Conservation (phyloP, 495 filamentous ascomycete genomes). For the Haplographium delicatum region DNA sequence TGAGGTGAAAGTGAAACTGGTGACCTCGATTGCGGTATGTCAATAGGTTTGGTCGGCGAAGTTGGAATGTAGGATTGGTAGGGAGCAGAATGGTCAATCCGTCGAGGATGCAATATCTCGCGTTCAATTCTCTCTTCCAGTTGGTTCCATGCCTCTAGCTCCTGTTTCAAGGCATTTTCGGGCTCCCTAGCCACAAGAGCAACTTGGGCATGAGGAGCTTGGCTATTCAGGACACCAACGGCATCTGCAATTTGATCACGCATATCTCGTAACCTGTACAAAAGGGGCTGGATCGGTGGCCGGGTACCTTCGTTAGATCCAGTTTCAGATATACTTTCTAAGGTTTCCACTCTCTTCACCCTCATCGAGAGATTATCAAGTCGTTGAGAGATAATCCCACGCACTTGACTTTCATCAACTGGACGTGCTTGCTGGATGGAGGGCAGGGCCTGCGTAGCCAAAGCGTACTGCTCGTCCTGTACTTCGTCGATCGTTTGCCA, state of each 20-base stretch:
- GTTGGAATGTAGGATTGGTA: not conserved
- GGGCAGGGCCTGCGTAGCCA: not conserved
- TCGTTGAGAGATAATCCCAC: constrained; percentile 7
- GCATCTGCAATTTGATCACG: constrained; percentile 7
- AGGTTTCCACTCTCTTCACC: constrained; percentile 6
- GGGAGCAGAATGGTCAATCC: not conserved
- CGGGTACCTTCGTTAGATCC: not conserved
- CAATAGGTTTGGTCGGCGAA: constrained; percentile 1
- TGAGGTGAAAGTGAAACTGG: not conserved
- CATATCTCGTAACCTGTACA: constrained; percentile 3
- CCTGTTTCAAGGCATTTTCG: constrained; percentile 3
- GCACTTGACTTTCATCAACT: constrained; percentile 1
- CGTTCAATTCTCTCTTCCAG: constrained; percentile 9
- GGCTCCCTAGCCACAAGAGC: not conserved
- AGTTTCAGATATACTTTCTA: constrained; percentile 10
- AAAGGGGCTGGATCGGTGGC: not conserved
- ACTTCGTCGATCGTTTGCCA: not conserved
- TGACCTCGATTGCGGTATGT: not conserved
- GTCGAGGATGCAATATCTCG: constrained; percentile 10
- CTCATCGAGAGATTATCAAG: constrained; percentile 14
- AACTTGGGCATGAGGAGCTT: not conserved
- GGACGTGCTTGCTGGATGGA: not conserved
- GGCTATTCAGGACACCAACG: constrained; percentile 1
- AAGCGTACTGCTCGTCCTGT: not conserved
- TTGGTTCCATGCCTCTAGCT: constrained; percentile 10